phyloP scores from a whole-genome alignment of 2,329 filamentous ascomycete genomes.

The Aspergillus brasiliensis region DNA sequence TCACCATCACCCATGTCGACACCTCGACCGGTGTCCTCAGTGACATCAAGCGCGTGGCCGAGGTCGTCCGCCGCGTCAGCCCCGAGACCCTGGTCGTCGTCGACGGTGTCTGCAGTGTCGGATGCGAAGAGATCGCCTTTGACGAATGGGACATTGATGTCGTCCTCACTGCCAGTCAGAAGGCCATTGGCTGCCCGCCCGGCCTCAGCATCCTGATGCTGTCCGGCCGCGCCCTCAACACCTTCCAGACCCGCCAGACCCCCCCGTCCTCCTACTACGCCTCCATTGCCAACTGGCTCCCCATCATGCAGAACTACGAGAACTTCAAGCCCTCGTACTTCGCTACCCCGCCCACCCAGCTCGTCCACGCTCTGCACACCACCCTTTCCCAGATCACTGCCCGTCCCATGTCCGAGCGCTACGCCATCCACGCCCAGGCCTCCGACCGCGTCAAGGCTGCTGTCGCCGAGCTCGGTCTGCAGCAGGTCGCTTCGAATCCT shows the following conservation, averaged over 20 bases:
- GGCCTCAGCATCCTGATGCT: constrained; percentile 94
- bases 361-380: constrained; percentile 90
- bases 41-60: constrained; percentile 80
- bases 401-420: constrained; percentile 78
- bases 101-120: constrained; percentile 96
- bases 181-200: constrained; percentile 93
- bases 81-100: constrained; percentile 90
- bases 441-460: constrained; percentile 87
- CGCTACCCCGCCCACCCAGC: constrained; percentile 90
- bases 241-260: constrained; percentile 76
- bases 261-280: constrained; percentile 89
- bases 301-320: constrained; percentile 99
- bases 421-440: constrained; percentile 74
- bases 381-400: constrained; percentile 81
- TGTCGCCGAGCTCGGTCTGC: constrained; percentile 76
- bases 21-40: constrained; percentile 95
- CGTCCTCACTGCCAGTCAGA: constrained; percentile 92
- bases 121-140: constrained; percentile 92
- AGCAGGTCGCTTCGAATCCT: constrained; percentile 80
- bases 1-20: constrained; percentile 96
- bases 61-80: constrained; percentile 81
- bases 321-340: constrained; percentile 98
- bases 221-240: constrained; percentile 81
- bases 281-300: constrained; percentile 95
- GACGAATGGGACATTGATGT: constrained; percentile 93